Evolutionary conservation across 2,329 filamentous ascomycete species (phyloP).

Genomic region (Clarireedia monteithiana): DNA sequence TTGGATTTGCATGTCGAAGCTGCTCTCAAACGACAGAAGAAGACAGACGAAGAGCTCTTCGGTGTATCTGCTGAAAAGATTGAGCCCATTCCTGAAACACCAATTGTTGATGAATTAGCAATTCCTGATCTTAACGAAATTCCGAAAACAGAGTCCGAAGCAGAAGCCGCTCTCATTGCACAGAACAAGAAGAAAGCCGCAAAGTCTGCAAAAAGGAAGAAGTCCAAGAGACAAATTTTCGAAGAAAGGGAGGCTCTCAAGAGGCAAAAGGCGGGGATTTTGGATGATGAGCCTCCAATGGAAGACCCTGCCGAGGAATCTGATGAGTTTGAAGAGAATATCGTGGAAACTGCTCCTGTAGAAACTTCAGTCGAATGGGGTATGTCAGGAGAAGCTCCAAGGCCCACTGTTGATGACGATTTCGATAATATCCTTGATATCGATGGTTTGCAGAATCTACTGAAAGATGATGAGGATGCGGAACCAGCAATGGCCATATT

Average conservation of each 20-base stretch:
- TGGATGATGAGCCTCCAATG: constrained; percentile 36
- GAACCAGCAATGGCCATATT: constrained; percentile 46
- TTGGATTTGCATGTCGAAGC: constrained; percentile 60
- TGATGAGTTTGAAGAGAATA: constrained; percentile 28
- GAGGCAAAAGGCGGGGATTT: constrained; percentile 39
- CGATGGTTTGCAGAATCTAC: constrained; percentile 59
- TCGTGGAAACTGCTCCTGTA: constrained; percentile 30
- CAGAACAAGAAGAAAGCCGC: constrained; percentile 49
- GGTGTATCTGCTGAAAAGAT: constrained; percentile 50
- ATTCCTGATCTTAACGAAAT: constrained; percentile 42
- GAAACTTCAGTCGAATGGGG: constrained; percentile 48
- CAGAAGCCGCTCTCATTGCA: constrained; percentile 33
- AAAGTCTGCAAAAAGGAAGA: constrained; percentile 56
- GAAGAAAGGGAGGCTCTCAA: constrained; percentile 59
- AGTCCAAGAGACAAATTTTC: constrained; percentile 69
- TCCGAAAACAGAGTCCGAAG: constrained; percentile 42
- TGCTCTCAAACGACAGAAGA: constrained; percentile 73
- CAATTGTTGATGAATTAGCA: constrained; percentile 39
- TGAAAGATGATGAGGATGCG: constrained; percentile 64
- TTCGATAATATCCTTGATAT: constrained; percentile 56
- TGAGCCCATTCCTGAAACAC: constrained; percentile 35
- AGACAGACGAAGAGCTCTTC: constrained; percentile 71
- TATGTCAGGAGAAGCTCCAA: constrained; percentile 49
- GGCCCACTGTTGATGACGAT: constrained; percentile 60
- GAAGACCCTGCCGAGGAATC: constrained; percentile 26